Base-by-base conservation (phyloP, 805 yeast genomes). In the Kurtzmaniella cleridarum region DNA sequence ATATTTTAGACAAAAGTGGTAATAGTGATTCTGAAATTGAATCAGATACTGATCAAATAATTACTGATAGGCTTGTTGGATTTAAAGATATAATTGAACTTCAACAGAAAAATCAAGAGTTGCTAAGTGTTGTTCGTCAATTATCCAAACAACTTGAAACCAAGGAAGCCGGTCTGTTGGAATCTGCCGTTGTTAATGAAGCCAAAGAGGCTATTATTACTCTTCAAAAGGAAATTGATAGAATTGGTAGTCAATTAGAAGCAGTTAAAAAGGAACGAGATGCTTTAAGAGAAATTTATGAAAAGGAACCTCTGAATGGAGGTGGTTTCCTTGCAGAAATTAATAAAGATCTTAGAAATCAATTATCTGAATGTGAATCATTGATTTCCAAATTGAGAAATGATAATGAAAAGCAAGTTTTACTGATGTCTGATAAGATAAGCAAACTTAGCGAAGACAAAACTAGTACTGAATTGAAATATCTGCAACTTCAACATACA, bases 41-140 rank as follows among this genome's bases (percentile, higher is more conserved):
- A 41, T 71, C 80, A 3, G 96, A 87, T 52, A 81, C 95, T 0
- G 91, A 84, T 48, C 56, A 52, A 26, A 55, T 89, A 29, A 86
- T 91, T 17, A 69, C 88, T 8, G 83, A 84, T 39, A 71, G 95
- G 42, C 64, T 93, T 31, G 80, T 87, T 1, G 73, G 78, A 7
- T 91, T 90, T 61, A 75, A 72, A 32, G 75, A 73, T 50, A 71
- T 85, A 11, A 65, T 72, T 10, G 95, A 84, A 35, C 64, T 91
- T 37, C 85, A 87, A 50, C 64, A 73, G 37, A 84, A 80, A 57
- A 91, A 91, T 53, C 78, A 81, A 47, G 84, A 87, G 38, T 68
- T 91, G 20, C 60, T 89, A 27, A 64, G 69, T 28, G 77, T 84
- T 2, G 78, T 85, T 1, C 73, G 98, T 45, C 76, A 76, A 36